Conservation (phyloP, 768 basidiomycete species). For the Myochromella boudieri region DNA sequence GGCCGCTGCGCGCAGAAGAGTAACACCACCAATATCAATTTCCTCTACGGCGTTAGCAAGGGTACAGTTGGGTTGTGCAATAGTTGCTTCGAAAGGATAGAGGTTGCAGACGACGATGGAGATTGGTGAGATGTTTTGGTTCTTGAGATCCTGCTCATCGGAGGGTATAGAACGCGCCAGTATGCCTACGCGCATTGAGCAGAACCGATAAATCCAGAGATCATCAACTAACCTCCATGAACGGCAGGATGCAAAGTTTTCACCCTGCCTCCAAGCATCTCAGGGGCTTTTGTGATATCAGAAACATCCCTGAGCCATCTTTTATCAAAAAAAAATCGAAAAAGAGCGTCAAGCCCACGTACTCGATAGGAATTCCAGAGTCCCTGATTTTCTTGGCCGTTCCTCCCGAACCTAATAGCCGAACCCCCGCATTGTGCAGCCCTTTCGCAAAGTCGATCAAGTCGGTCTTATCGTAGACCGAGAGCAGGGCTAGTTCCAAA, state of each 20-base stretch:
- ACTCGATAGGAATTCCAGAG: constrained; percentile 89
- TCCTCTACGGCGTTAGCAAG: constrained; percentile 94
- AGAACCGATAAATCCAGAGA: not conserved
- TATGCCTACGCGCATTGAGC: constrained; percentile 61
- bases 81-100: constrained; percentile 93
- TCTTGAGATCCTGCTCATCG: constrained; percentile 81
- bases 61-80: constrained; percentile 85
- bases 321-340: constrained; percentile 2
- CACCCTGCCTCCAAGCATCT: constrained; percentile 98
- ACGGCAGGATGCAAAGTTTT: constrained; percentile 98
- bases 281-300: constrained; percentile 95
- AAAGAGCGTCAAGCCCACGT: constrained; percentile 32
- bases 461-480: constrained; percentile 94
- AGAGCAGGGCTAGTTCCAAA: constrained; percentile 67
- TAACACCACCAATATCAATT: constrained; percentile 98
- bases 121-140: constrained; percentile 88
- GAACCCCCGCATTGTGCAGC: constrained; percentile 79
- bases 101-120: constrained; percentile 98
- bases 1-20: constrained; percentile 94
- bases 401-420: constrained; percentile 91
- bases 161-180: constrained; percentile 90
- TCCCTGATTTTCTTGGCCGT: constrained; percentile 98
- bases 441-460: constrained; percentile 87
- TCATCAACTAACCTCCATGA: constrained; percentile 72
- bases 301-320: constrained; percentile 86